Conservation (phyloP, 345 rosid species). For the Citrus mangshanensis region DNA sequence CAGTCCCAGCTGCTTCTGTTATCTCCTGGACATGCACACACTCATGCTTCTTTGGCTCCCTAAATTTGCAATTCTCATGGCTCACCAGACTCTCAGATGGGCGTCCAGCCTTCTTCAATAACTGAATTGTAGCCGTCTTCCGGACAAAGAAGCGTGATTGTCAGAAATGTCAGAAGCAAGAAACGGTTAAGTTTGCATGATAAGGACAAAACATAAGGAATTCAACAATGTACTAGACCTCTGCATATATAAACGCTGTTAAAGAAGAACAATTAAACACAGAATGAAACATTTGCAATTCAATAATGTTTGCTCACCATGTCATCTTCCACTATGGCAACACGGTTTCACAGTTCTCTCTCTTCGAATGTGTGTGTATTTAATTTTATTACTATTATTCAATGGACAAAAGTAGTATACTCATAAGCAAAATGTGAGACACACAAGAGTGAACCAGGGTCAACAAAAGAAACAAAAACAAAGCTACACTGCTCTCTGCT, state of each 20-base stretch:
- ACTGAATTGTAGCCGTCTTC: conserved; percentile 82
- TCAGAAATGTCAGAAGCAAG: background rate
- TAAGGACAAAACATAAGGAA: background rate
- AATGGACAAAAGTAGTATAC: too few species aligned
- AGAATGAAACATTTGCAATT: background rate
- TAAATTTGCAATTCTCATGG: conserved; percentile 71
- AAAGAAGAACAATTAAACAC: background rate
- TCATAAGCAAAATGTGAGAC: background rate
- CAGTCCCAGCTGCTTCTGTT: conserved; percentile 80
- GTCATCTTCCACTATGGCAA: background rate
- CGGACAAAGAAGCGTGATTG: conserved; percentile 1
- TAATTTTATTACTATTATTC: too few species aligned
- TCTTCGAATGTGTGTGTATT: background rate
- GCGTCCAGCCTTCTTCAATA: conserved; percentile 79
- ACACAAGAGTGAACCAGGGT: background rate
- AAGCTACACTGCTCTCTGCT: background rate
- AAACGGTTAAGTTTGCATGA: background rate
- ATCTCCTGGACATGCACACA: conserved; percentile 85
- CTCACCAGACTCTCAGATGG: conserved; percentile 75
- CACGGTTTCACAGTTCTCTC: background rate
- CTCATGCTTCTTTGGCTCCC: conserved; percentile 67
- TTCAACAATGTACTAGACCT: background rate
- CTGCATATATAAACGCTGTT: background rate
- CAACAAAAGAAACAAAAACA: background rate
- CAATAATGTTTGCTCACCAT: background rate